Conservation (phyloP, 495 filamentous ascomycete species). For the Daldinia vernicosa region DNA sequence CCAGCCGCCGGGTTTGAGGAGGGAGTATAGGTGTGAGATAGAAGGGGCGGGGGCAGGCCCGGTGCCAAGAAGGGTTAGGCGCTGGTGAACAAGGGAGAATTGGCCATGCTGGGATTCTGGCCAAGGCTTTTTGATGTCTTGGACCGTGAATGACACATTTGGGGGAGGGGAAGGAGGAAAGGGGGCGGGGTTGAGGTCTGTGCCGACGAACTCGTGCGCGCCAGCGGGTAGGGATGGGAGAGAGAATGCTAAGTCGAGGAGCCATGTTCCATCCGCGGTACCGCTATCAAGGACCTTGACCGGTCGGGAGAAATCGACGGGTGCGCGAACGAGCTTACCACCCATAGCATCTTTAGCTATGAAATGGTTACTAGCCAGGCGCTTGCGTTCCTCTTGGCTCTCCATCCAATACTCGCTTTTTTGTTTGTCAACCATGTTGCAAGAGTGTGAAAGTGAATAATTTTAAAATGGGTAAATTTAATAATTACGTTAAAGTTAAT, state of each 20-base stretch:
- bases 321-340: not conserved
- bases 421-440: slow-evolving; percentile 5
- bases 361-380: slow-evolving; percentile 3
- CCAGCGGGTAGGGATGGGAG: not conserved
- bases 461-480: not conserved
- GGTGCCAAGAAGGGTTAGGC: not conserved
- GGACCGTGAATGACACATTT: not conserved
- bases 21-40: not conserved
- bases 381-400: not conserved
- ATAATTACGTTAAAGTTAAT: not conserved
- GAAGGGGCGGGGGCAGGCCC: not conserved
- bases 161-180: not conserved
- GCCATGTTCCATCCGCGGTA: not conserved
- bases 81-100: not conserved
- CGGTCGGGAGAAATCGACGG: not conserved
- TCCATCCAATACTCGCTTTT: slow-evolving; percentile 8
- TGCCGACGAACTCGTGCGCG: slow-evolving; percentile 6
- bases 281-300: not conserved
- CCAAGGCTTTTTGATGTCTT: slow-evolving; percentile 1
- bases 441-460: not conserved
- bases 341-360: slow-evolving; percentile 3
- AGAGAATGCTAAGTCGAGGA: slow-evolving; percentile 1
- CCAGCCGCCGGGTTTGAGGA: slow-evolving; percentile 1
- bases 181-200: not conserved
- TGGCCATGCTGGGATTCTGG: not conserved